These are phyloP conservation scores for Macrophomina tecta DNA, from an alignment of 2,329 filamentous ascomycete genomes.

Conservation along the genomic window DNA sequence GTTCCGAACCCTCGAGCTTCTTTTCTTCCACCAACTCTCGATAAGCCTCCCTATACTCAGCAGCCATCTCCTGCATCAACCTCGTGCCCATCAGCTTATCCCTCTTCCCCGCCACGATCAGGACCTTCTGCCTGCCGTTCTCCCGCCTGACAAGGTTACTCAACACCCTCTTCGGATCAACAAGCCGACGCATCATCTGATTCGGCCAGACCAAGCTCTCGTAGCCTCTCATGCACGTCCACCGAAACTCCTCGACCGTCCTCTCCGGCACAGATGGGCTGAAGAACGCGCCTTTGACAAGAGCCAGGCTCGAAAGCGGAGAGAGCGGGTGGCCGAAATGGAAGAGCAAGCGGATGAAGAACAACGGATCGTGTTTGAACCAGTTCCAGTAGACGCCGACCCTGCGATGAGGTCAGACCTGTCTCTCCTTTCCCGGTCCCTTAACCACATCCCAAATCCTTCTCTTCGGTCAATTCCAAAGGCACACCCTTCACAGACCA, in stretches of 20 bases:
- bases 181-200: conserved; percentile 55
- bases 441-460: background rate
- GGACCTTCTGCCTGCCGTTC: conserved; percentile 40
- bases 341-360: conserved; percentile 53
- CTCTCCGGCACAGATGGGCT: conserved; percentile 49
- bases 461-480: no score
- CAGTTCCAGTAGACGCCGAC: conserved; percentile 54
- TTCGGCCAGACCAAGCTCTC: conserved; percentile 61
- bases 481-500: no score
- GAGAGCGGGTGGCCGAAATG: conserved; percentile 59
- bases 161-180: conserved; percentile 50
- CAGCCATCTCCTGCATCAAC: conserved; percentile 45
- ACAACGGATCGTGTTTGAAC: conserved; percentile 56
- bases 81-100: conserved; percentile 51
- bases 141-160: conserved; percentile 41
- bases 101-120: conserved; percentile 40
- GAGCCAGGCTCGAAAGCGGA: conserved; percentile 57
- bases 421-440: background rate
- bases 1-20: conserved; percentile 39
- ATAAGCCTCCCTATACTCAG: conserved; percentile 45
- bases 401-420: conserved; percentile 31
- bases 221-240: conserved; percentile 51
- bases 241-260: conserved; percentile 52
- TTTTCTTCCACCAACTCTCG: conserved; percentile 38
- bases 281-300: conserved; percentile 60